Conservation (phyloP, 2,329 filamentous ascomycete species). For the Fusarium sp. region DNA sequence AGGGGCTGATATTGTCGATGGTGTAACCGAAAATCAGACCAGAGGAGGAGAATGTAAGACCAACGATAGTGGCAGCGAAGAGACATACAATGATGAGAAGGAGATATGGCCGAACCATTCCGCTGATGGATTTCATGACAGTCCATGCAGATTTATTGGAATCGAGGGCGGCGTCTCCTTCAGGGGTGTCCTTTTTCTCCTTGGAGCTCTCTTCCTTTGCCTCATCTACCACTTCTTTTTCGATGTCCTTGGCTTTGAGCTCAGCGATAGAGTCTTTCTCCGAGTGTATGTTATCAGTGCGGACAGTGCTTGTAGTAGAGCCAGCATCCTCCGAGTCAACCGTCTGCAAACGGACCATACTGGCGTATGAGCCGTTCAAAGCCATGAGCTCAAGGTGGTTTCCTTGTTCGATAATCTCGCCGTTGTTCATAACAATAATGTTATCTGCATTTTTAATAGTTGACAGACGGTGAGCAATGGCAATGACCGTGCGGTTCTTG, state of each 20-base stretch:
- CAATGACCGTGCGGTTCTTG: slow-evolving; percentile 71
- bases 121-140: slow-evolving; percentile 54
- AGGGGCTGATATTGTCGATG: slow-evolving; percentile 61
- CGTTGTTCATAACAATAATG: slow-evolving; percentile 74
- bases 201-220: slow-evolving; percentile 47
- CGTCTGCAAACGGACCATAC: slow-evolving; percentile 62
- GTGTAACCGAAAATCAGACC: slow-evolving; percentile 64
- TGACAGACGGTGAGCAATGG: slow-evolving; percentile 73
- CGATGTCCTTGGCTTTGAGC: slow-evolving; percentile 47
- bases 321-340: slow-evolving; percentile 50
- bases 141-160: slow-evolving; percentile 55
- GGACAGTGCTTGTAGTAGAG: slow-evolving; percentile 50
- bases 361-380: slow-evolving; percentile 63
- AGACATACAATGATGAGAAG: slow-evolving; percentile 57
- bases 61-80: slow-evolving; percentile 65
- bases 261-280: slow-evolving; percentile 56
- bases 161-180: slow-evolving; percentile 55
- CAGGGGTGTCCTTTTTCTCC: slow-evolving; percentile 50
- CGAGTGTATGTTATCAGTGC: slow-evolving; percentile 57
- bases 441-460: slow-evolving; percentile 74
- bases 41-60: slow-evolving; percentile 64
- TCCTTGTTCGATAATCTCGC: slow-evolving; percentile 72
- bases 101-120: slow-evolving; percentile 56
- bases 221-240: slow-evolving; percentile 58
- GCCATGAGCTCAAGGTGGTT: slow-evolving; percentile 71